Evolutionary conservation across 139 green algal genomes (phyloP), one percentile per base, ranked within the genome.

Genomic region (Chlamydomonas urium): DNA sequence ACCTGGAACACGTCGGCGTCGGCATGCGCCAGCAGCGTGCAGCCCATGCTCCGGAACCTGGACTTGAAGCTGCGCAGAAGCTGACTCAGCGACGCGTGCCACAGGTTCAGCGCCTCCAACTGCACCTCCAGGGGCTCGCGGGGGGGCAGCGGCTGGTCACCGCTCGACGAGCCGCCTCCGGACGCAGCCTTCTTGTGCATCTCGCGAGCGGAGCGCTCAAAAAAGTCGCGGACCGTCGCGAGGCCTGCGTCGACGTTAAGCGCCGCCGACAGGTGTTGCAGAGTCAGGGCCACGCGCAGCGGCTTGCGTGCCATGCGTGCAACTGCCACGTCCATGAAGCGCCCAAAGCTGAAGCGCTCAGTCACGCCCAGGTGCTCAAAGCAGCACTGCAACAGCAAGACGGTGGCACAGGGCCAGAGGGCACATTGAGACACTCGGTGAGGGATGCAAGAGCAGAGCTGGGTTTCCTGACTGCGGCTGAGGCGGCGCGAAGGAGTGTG

Each of bases 1-100:
- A 73, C 38, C 59, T 68, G 66, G 48, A 81, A 91, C 33, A 70
- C 85, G 45, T 73, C 47, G 19, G 58, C 37, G 73, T 93, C 85
- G 14, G 87, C 90, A 3, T 71, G 72, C 19, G 77, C 81, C 72
- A 93, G 65, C 45, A 93, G 36, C 3, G 75, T 86, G n/a, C 72
- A 77, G 0, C 72, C 75, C 0, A 80, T 79, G 2, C 65, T 69
- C 35, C 69, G 37, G 79, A 92, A 93, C 47, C 84, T 82, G 38
- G 75, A 74, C 80, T 93, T 93, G 81, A 93, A 93, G 42, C 66
- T 66, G 10, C 69, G 61, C 45, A 93, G 75, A 45, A 79, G 61
- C 6, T 34, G 31, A 21, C 50, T 38, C 62, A 87, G 53, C 10
- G 63, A 83, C 36, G 66, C 73, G 47, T 94, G 79, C 84, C 87